Percentiles rank a stretch among this genome's conserved stretches.
Conservation (phyloP, 192 early-diverging fungal genomes). For the Coemansia erecta region DNA sequence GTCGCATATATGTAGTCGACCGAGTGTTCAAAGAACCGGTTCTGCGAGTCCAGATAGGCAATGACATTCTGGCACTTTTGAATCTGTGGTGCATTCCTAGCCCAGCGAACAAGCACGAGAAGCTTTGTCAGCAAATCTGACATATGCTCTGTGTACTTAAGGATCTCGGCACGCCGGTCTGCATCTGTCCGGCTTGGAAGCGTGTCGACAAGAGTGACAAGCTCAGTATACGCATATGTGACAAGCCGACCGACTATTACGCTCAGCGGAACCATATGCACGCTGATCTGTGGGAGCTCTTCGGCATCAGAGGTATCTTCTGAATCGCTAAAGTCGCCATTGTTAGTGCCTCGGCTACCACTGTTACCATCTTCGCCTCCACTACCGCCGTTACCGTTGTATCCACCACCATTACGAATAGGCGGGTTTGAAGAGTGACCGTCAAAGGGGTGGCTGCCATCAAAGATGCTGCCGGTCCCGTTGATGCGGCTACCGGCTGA, state of each 20-base stretch:
- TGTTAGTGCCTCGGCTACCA: neutral
- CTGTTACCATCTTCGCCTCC: slow-evolving; percentile 1
- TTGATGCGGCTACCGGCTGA: no score
- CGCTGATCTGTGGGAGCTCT: slow-evolving; percentile 59
- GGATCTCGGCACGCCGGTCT: slow-evolving; percentile 59
- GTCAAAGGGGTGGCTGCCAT: no score
- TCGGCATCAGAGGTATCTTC: slow-evolving; percentile 11
- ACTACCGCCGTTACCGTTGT: neutral
- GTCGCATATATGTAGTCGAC: slow-evolving; percentile 62
- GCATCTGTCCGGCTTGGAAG: slow-evolving; percentile 59
- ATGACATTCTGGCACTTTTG: slow-evolving; percentile 69
- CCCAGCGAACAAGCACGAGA: slow-evolving; percentile 75
- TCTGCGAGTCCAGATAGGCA: slow-evolving; percentile 62
- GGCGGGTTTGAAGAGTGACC: neutral
- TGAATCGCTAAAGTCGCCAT: slow-evolving; percentile 6
- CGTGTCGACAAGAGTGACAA: slow-evolving; percentile 65
- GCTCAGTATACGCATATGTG: slow-evolving; percentile 64
- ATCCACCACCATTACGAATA: neutral
- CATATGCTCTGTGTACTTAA: slow-evolving; percentile 63
- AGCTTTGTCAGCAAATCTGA: slow-evolving; percentile 69
- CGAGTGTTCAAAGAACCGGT: slow-evolving; percentile 58
- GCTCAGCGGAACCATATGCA: slow-evolving; percentile 63
- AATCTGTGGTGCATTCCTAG: slow-evolving; percentile 63
- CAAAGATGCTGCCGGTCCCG: no score
- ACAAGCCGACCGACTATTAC: slow-evolving; percentile 62